Conservation (phyloP, 768 basidiomycete genomes). For the Trametes cinnabarina region DNA sequence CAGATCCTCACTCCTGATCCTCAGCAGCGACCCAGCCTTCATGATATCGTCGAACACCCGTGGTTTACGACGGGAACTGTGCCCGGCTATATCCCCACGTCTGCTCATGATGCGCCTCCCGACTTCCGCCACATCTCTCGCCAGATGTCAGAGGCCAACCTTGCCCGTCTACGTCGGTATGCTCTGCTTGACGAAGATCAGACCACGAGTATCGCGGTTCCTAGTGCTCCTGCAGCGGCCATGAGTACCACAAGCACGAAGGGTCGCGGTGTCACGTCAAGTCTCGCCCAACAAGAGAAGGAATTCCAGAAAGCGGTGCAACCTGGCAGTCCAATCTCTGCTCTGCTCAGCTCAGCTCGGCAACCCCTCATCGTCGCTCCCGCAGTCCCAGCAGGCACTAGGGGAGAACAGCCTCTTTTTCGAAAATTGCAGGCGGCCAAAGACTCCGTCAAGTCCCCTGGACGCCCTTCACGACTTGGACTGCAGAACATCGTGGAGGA, state of each 20-base stretch:
- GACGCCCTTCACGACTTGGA: slow-evolving; percentile 39
- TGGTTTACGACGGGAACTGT: slow-evolving; percentile 85
- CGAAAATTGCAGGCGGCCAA: slow-evolving; percentile 56
- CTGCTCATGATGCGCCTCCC: slow-evolving; percentile 73
- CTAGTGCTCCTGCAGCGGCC: slow-evolving; percentile 32
- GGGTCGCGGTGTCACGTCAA: slow-evolving; percentile 50
- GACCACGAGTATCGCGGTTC: slow-evolving; percentile 41
- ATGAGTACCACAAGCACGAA: slow-evolving; percentile 10
- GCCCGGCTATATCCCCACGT: slow-evolving; percentile 75
- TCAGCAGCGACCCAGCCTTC: slow-evolving; percentile 74
- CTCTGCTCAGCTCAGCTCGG: slow-evolving; percentile 82
- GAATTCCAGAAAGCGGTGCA: slow-evolving; percentile 97
- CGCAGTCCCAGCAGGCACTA: slow-evolving; percentile 28
- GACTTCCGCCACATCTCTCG: slow-evolving; percentile 70
- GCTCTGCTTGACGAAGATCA: slow-evolving; percentile 67
- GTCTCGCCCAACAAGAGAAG: slow-evolving; percentile 83
- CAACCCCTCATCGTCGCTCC: slow-evolving; percentile 77
- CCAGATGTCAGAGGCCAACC: slow-evolving; percentile 63
- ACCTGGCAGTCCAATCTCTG: slow-evolving; percentile 92
- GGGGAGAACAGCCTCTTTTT: slow-evolving; percentile 41
- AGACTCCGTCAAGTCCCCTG: slow-evolving; percentile 49
- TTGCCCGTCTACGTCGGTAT: slow-evolving; percentile 60
- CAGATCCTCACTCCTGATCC: slow-evolving; percentile 87
- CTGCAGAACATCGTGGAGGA: slow-evolving; percentile 44
- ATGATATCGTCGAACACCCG: slow-evolving; percentile 78